Evolutionary conservation across 164 flowering plant genomes (phyloP).

Genomic region (Dillenia suffruticosa): DNA sequence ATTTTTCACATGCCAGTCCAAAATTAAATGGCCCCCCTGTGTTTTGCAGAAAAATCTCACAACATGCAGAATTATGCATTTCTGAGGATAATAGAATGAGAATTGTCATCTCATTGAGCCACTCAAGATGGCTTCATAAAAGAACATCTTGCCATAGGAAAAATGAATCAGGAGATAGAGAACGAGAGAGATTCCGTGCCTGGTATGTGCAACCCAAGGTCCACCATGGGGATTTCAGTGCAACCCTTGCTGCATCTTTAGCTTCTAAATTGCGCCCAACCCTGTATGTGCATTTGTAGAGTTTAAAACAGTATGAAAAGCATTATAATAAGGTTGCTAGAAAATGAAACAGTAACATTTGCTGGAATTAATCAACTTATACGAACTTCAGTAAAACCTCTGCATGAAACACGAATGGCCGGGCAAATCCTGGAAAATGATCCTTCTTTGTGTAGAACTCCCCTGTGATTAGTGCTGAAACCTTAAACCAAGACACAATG

Average conservation of each 20-base stretch:
- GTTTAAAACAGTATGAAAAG: neutral
- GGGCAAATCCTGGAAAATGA: conserved; percentile 95
- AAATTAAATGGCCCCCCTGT: neutral
- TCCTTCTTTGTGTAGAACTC: conserved; percentile 86
- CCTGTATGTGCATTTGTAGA: conserved; percentile 27
- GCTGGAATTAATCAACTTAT: conserved; percentile 6
- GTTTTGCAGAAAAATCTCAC: conserved; percentile 2
- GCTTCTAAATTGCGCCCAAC: conserved; percentile 82
- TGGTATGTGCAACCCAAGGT: conserved; percentile 84
- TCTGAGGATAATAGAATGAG: too few species aligned
- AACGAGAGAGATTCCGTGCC: conserved; percentile 22
- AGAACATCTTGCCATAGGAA: neutral
- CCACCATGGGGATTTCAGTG: conserved; percentile 96
- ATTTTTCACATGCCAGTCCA: too few species aligned
- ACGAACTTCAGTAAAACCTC: conserved; percentile 80
- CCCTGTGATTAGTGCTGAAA: conserved; percentile 87
- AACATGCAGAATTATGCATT: neutral
- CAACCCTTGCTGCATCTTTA: conserved; percentile 90
- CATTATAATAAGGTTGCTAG: neutral
- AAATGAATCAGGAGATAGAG: neutral
- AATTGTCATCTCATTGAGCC: too few species aligned
- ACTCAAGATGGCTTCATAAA: too few species aligned
- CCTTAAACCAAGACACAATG: conserved; percentile 42
- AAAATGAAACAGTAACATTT: conserved; percentile 5
- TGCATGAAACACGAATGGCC: conserved; percentile 87